phyloP scores from a whole-genome alignment of 495 filamentous ascomycete species.

The Annulohypoxylon nitens region DNA sequence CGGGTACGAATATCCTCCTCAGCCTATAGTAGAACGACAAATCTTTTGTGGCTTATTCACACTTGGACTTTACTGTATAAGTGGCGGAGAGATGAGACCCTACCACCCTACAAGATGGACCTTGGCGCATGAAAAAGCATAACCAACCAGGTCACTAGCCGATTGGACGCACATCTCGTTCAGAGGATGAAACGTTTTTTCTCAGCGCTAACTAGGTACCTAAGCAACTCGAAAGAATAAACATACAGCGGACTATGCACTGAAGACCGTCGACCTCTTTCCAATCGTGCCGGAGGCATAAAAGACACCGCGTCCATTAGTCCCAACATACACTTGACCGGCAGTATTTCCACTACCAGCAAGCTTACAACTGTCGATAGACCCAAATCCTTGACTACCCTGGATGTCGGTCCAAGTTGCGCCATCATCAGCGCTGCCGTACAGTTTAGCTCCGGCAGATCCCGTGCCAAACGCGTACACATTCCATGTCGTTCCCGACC shows the following conservation, averaged over 20 bases:
- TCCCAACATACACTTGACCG: slow-evolving; percentile 69
- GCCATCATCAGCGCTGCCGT: slow-evolving; percentile 64
- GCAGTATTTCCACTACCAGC: slow-evolving; percentile 63
- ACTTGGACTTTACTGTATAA: neutral
- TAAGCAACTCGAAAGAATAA: neutral
- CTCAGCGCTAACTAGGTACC: neutral
- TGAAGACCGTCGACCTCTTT: slow-evolving; percentile 23
- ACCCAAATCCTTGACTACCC: slow-evolving; percentile 66
- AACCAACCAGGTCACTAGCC: slow-evolving; percentile 9
- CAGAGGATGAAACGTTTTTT: neutral
- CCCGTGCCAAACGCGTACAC: slow-evolving; percentile 65
- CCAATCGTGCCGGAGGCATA: slow-evolving; percentile 55
- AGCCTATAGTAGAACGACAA: neutral
- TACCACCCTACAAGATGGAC: neutral
- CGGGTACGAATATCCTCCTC: neutral
- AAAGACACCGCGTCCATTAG: slow-evolving; percentile 70
- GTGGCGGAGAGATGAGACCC: neutral
- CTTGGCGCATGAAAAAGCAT: slow-evolving; percentile 5
- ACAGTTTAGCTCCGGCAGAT: slow-evolving; percentile 60
- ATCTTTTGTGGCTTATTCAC: neutral
- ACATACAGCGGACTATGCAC: slow-evolving; percentile 17
- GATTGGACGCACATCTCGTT: neutral
- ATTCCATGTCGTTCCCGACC: slow-evolving; percentile 55
- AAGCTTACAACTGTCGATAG: slow-evolving; percentile 59
- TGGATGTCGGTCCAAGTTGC: slow-evolving; percentile 67